Percentiles rank a stretch among this genome's conserved stretches.
These are phyloP conservation scores for Neovahlkampfia damariscottae DNA, from an alignment of 78 protist genomes.

Conservation along the genomic window DNA sequence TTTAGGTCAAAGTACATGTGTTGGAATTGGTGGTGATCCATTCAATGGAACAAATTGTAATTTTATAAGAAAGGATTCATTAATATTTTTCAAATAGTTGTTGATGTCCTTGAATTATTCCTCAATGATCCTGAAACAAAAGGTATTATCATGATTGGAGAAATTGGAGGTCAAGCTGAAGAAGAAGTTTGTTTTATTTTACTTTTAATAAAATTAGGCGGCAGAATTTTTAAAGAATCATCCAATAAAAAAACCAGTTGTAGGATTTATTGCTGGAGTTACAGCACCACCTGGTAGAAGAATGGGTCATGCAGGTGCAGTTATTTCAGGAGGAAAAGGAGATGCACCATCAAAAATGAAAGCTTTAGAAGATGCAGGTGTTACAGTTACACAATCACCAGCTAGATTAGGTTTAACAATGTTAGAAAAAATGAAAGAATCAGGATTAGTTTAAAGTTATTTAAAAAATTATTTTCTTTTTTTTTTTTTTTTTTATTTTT, in stretches of 20 bases:
- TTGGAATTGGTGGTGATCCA: slow-evolving; percentile 99
- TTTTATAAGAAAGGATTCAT: too few relatives aligned
- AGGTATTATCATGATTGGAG: slow-evolving; percentile 94
- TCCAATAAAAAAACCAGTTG: slow-evolving; percentile 76
- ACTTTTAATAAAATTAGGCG: too few relatives aligned
- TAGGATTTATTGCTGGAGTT: slow-evolving; percentile 88
- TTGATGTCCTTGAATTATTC: slow-evolving; percentile 82
- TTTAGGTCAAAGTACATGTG: slow-evolving; percentile 89
- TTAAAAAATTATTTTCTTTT: too few relatives aligned
- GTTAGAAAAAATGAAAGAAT: too few relatives aligned
- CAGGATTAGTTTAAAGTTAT: too few relatives aligned
- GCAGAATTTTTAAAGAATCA: slow-evolving; percentile 72
- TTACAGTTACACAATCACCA: slow-evolving; percentile 67
- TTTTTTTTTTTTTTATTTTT: too few relatives aligned
- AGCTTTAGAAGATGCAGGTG: slow-evolving; percentile 76
- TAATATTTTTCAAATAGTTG: too few relatives aligned
- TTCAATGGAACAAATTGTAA: slow-evolving; percentile 99
- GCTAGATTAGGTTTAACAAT: slow-evolving; percentile 77
- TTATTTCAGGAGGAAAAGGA: slow-evolving; percentile 95
- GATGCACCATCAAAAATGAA: slow-evolving; percentile 86
- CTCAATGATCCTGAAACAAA: slow-evolving; percentile 81
- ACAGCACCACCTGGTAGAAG: slow-evolving; percentile 98
- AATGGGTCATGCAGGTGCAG: slow-evolving; percentile 98
- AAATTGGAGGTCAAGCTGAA: slow-evolving; percentile 98
- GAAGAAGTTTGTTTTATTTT: too few relatives aligned